Percentiles rank a stretch among this genome's conserved stretches.
Conservation (phyloP, 306 rosid genomes). For the Rosa rugosa region DNA sequence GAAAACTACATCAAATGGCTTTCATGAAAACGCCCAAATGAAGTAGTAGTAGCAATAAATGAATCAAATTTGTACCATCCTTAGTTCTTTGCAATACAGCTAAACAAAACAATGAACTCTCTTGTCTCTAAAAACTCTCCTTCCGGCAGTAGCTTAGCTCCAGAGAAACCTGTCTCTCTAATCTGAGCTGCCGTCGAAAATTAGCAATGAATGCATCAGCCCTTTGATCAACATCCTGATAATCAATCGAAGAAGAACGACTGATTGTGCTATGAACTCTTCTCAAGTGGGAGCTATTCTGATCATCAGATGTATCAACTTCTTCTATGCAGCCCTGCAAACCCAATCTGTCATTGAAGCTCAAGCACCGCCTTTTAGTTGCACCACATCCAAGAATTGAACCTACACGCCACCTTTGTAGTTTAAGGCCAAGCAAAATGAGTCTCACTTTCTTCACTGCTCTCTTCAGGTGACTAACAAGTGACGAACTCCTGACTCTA, state of each 20-base stretch:
- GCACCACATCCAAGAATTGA: slow-evolving; percentile 8
- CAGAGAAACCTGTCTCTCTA: slow-evolving; percentile 56
- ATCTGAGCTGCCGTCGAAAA: slow-evolving; percentile 45
- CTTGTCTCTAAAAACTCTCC: slow-evolving; percentile 7
- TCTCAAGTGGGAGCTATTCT: background rate
- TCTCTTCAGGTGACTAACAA: slow-evolving; percentile 23
- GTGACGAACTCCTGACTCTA: background rate
- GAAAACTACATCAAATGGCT: background rate
- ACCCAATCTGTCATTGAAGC: slow-evolving; percentile 27
- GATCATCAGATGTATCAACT: slow-evolving; percentile 25
- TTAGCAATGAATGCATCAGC: slow-evolving; percentile 64
- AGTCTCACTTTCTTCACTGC: slow-evolving; percentile 39
- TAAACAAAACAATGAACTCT: background rate
- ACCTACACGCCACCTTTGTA: slow-evolving; percentile 4
- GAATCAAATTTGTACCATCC: no score
- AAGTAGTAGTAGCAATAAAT: background rate
- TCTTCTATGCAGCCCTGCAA: slow-evolving; percentile 34
- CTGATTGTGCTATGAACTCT: slow-evolving; percentile 30
- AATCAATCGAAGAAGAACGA: background rate
- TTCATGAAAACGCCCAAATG: background rate
- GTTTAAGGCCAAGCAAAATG: slow-evolving; percentile 17
- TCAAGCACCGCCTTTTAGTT: slow-evolving; percentile 25
- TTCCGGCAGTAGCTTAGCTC: slow-evolving; percentile 31
- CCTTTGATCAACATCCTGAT: slow-evolving; percentile 35
- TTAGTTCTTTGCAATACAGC: background rate